Evolutionary conservation across 2,329 filamentous ascomycete species (phyloP).

Genomic region (Teratosphaeria destructans): DNA sequence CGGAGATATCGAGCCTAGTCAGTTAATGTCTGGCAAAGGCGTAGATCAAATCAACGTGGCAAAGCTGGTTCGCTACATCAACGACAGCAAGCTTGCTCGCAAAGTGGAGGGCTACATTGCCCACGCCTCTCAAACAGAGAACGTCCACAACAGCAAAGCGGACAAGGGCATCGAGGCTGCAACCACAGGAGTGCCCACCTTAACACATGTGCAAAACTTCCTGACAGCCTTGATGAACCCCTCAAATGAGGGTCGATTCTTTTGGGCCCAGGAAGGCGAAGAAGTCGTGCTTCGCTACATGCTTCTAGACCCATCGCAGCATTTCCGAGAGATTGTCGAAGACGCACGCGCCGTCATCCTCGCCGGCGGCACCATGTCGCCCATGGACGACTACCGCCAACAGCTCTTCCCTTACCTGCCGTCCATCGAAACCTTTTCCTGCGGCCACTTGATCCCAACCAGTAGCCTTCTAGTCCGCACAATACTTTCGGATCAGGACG

Average conservation of each 20-base stretch:
- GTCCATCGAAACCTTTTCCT: conserved; percentile 69
- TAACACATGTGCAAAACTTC: conserved; percentile 58
- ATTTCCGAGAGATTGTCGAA: conserved; percentile 79
- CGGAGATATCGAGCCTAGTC: conserved; percentile 58
- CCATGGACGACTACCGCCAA: conserved; percentile 79
- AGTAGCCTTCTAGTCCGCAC: conserved; percentile 73
- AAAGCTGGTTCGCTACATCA: conserved; percentile 76
- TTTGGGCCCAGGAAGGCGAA: conserved; percentile 38
- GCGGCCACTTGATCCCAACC: conserved; percentile 82
- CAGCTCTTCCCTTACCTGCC: conserved; percentile 74
- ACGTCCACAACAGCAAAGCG: conserved; percentile 9
- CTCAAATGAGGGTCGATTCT: conserved; percentile 54
- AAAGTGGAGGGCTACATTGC: conserved; percentile 86
- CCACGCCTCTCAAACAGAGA: conserved; percentile 44
- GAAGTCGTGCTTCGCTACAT: conserved; percentile 68
- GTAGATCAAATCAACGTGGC: conserved; percentile 93
- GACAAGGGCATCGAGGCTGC: neutral
- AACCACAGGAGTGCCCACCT: conserved; percentile 32
- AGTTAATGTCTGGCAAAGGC: conserved; percentile 70
- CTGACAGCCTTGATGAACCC: conserved; percentile 78
- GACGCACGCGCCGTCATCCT: conserved; percentile 79
- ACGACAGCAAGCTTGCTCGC: conserved; percentile 82
- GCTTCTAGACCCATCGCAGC: conserved; percentile 79
- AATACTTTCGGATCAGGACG: conserved; percentile 42
- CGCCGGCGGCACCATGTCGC: conserved; percentile 95